Evolutionary conservation across 495 filamentous ascomycete genomes (phyloP), one percentile per base, ranked within the genome.

Genomic region (Penicillium pulvis): DNA sequence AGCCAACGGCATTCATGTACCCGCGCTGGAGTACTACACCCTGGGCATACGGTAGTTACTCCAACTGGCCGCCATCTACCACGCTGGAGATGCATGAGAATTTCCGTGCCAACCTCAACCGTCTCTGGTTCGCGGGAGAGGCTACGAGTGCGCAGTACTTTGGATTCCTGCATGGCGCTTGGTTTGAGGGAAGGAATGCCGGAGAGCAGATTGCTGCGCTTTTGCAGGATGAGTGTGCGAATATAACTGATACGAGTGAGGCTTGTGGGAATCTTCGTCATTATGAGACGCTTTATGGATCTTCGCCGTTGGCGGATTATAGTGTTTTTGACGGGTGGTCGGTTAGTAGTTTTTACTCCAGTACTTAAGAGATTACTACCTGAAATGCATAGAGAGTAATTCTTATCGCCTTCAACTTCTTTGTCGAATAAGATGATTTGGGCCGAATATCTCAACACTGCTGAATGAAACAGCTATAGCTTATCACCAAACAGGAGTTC

Each of bases 61-160:
- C 83, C 17, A 91, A 91, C 64, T 91, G 87, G 88, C 88, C 89
- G 0, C 70, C 81, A 0, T 84, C 84, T 4, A 84, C 83, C 28
- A 87, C 81, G 4, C 75, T 90, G 1, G 83, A 89, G 61, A 83
- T 78, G 71, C 89, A 92, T 64, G 83, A 91, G 67, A 90, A 90
- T 57, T 76, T 91, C 47, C 79, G 87, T 1, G 86, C 87, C n/a
- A 88, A 89, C 61, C 71, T 86, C 0, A 82, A 79, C 51, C 69
- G 83, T 4, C 65, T 92, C 19, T 90, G 79, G 72, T 92, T 90
- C 67, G 87, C 88, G 1, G 89, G 89, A 1, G 89, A 91, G 63
- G 84, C 85, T 26, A 90, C 87, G 0, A 89, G 84, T 58, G 73
- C 83, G 12, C 76, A 85, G 69, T 90, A 87, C 61, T 92, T 83